A percentile compares a stretch with the other conserved stretches of the same genome.
Evolutionary conservation across 352 stramenopile species (phyloP).

Genomic region (Phytophthora pluvialis): DNA sequence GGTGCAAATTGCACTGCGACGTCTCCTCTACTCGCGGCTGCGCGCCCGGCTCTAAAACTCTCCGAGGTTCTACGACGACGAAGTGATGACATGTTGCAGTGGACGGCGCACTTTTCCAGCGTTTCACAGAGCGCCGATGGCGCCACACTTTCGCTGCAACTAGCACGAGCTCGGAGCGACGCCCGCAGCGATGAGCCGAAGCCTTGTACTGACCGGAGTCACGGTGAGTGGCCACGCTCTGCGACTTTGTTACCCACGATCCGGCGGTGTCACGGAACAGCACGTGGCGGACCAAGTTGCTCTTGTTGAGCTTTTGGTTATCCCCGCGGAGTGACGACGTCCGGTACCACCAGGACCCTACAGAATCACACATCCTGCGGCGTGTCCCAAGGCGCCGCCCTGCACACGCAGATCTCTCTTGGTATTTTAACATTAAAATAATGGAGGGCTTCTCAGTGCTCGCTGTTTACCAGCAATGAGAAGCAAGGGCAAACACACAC

Average conservation of each 20-base stretch:
- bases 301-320: conserved; percentile 23
- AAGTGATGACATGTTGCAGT: conserved; percentile 28
- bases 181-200: too few species aligned
- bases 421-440: background rate
- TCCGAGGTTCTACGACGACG: conserved; percentile 18
- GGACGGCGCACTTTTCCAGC: conserved; percentile 23
- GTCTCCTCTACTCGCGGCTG: conserved; percentile 8
- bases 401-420: background rate
- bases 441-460: too few species aligned
- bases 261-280: background rate
- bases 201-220: background rate
- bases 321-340: conserved; percentile 18
- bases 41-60: conserved; percentile 23
- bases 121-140: conserved; percentile 24
- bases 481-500: background rate
- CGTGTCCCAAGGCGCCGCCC: conserved; percentile 21
- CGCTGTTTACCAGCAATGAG: conserved; percentile 1
- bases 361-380: conserved; percentile 22
- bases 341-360: conserved; percentile 27
- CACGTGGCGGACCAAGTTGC: conserved; percentile 25
- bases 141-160: too few species aligned
- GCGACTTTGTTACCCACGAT: conserved; percentile 5
- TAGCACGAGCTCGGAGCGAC: too few species aligned
- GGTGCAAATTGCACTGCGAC: background rate
- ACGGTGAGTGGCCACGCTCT: background rate